Evolutionary conservation across 139 green algal genomes (phyloP), one percentile per base, ranked within the genome.

Genomic region (Picochlorum sp.): DNA sequence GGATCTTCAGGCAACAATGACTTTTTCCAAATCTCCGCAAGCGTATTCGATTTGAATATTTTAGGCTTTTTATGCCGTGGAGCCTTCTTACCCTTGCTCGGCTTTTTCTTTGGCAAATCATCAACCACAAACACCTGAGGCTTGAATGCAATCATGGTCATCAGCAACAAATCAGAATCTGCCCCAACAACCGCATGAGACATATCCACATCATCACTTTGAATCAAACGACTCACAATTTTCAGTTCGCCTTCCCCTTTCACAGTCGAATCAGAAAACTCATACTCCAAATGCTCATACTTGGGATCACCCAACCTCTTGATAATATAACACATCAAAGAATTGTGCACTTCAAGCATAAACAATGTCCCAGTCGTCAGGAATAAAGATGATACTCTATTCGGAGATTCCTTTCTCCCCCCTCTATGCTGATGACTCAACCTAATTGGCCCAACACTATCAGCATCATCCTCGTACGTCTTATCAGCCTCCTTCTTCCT

Each of bases 161-260:
- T 93, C 3, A 95, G 73, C 21, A 91, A 69, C 28, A 95, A 74
- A 69, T 95, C 87, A 0, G 84, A 85, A 69, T 94, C 88, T 44
- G 80, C 81, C 11, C 85, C 81, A 57, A 91, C 59, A 56, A 92
- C 77, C 24, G 81, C 69, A 63, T 79, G 73, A 6, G 62, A 68
- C 6, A 44, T 28, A 24, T 30, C 26, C 9, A 18, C 3, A 18
- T 7, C 14, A 26, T 21, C 15, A 28, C 69, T 80, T n/a, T 73
- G 63, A 55, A 84, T 75, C 45, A 95, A 70, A 30, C 85, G 74
- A 0, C 74, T 73, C 31, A 95, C 51, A 21, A 95, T 86, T 69
- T 95, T 95, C n/a, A 91, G 73, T 74, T 95, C 88, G 2, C 88
- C 88, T 71, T 95, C 88, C n/a, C 88, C 88, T 77, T 83, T 74